Evolutionary conservation across 148 eudicot genomes (phyloP).

Genomic region (Vaccinium myrtillus): DNA sequence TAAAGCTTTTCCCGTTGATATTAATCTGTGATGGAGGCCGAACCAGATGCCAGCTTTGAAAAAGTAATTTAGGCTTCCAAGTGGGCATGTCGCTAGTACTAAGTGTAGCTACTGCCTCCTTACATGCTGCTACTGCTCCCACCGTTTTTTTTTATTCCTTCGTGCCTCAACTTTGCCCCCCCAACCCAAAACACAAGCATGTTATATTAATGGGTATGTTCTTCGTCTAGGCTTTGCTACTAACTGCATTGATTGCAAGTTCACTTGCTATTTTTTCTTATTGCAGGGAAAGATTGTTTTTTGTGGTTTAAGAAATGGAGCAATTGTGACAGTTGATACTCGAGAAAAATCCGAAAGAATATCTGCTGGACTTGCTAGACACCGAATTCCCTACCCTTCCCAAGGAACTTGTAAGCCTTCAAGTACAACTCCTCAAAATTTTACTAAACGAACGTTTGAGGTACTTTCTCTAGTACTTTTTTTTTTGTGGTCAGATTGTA

Average conservation of each 20-base stretch:
- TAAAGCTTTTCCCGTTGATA: background rate
- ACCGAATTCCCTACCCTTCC: slow-evolving; percentile 36
- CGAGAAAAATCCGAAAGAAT: slow-evolving; percentile 48
- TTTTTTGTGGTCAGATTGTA: background rate
- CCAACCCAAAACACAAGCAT: background rate
- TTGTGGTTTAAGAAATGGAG: slow-evolving; percentile 84
- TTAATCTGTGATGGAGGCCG: background rate
- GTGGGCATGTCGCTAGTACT: background rate
- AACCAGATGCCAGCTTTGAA: background rate
- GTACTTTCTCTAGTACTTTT: slow-evolving; percentile 26
- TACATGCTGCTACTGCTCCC: background rate
- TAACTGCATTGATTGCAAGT: background rate
- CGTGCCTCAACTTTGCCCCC: background rate
- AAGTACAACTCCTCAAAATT: slow-evolving; percentile 28
- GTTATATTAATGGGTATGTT: background rate
- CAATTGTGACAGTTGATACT: slow-evolving; percentile 62
- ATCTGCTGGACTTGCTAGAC: slow-evolving; percentile 35
- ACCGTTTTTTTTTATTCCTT: background rate
- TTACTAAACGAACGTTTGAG: slow-evolving; percentile 38
- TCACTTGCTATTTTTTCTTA: slow-evolving; percentile 18
- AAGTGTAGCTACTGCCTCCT: background rate
- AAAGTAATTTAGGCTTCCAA: background rate
- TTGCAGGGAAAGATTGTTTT: slow-evolving; percentile 52
- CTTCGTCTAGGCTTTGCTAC: background rate
- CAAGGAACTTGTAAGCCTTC: slow-evolving; percentile 23